Conservation (phyloP, 805 yeast genomes). For the Osmozyma mogii region DNA sequence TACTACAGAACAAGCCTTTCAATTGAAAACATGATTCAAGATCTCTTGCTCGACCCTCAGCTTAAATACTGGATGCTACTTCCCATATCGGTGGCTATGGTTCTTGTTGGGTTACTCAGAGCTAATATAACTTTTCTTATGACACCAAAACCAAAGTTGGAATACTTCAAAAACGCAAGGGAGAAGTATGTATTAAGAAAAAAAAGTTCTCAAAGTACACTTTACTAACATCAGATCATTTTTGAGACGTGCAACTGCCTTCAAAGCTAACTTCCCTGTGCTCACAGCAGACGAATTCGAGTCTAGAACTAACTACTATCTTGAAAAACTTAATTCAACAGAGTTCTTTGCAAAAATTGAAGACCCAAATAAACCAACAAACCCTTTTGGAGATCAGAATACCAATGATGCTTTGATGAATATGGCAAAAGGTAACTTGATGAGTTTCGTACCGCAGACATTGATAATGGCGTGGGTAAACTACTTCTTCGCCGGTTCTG, state of each 20-base stretch:
- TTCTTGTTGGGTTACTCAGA: conserved; percentile 73
- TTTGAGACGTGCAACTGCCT: conserved; percentile 48
- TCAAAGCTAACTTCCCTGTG: conserved; percentile 47
- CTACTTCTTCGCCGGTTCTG: conserved; percentile 85
- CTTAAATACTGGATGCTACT: conserved; percentile 83
- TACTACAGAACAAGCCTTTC: too few relatives aligned
- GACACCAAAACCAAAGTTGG: conserved; percentile 49
- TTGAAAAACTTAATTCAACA: conserved; percentile 42
- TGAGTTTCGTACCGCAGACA: conserved; percentile 86
- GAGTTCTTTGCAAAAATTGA: conserved; percentile 48
- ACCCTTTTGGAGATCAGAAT: conserved; percentile 65
- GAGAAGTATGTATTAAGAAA: conserved; percentile 37
- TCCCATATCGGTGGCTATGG: conserved; percentile 87
- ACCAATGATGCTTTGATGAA: conserved; percentile 65
- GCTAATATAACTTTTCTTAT: conserved; percentile 58
- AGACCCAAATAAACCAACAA: conserved; percentile 32
- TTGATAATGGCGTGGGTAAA: conserved; percentile 95
- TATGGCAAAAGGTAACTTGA: conserved; percentile 74
- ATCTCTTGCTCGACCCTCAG: conserved; percentile 62
- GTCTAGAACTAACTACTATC: conserved; percentile 41
- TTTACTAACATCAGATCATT: conserved; percentile 35
- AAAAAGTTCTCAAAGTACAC: neutral
- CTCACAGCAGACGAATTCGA: conserved; percentile 46
- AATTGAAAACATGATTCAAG: too few relatives aligned
- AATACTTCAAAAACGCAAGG: conserved; percentile 37